Conservation (phyloP, 257 asterid genomes). For the Petunia secreta region DNA sequence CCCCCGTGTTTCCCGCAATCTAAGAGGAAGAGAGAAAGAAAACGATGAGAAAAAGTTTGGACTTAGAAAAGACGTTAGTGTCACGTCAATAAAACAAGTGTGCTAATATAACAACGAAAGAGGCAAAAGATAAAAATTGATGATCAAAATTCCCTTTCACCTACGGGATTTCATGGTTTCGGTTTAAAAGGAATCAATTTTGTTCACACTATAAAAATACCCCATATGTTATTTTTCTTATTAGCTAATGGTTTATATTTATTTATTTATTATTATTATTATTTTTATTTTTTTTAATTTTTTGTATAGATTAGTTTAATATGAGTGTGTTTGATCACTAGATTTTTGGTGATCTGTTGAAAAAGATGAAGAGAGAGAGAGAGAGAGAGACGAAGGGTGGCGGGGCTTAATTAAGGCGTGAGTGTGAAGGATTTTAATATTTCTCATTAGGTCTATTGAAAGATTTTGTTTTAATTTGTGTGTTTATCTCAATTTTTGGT, state of each 20-base stretch:
- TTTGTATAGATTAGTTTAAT: neutral
- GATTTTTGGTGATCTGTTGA: neutral
- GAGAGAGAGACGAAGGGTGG: neutral
- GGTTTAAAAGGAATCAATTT: constrained; percentile 11
- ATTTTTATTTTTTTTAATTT: too few relatives aligned
- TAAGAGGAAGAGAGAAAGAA: constrained; percentile 7
- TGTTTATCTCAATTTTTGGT: too few relatives aligned
- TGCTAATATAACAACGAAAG: neutral
- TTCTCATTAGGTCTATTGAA: neutral
- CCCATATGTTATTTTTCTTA: too few relatives aligned
- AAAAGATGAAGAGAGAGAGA: neutral
- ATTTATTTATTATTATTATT: too few relatives aligned
- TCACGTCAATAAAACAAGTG: constrained; percentile 21
- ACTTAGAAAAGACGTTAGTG: constrained; percentile 1
- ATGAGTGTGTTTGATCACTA: neutral
- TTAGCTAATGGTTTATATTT: too few relatives aligned
- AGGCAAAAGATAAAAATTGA: neutral
- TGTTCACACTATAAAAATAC: too few relatives aligned
- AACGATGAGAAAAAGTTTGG: constrained; percentile 11
- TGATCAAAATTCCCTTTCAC: neutral
- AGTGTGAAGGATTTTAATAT: neutral
- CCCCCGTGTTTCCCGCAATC: constrained; percentile 21
- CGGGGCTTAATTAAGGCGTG: neutral
- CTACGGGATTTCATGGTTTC: neutral
- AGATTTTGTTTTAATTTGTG: neutral